Percentiles rank a stretch among this genome's conserved stretches.
phyloP scores from a whole-genome alignment of 164 flowering plant genomes.

The Vitis vinifera region DNA sequence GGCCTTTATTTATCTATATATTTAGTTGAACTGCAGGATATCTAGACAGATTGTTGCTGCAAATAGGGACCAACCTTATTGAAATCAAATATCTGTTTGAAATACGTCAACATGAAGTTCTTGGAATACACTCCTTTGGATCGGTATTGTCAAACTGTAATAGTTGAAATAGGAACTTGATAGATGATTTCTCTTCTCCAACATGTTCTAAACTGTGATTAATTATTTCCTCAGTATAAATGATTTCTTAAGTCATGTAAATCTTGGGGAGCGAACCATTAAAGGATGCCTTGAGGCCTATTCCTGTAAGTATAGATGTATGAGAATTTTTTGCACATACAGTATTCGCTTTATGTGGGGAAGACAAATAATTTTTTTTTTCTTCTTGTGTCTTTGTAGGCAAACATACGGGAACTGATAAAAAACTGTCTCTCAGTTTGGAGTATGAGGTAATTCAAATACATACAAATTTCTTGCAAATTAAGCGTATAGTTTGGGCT shows the following conservation, averaged over 20 bases:
- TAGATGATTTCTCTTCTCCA: no score
- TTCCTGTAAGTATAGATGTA: conserved; percentile 60
- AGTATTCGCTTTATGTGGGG: not conserved
- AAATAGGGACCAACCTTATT: not conserved
- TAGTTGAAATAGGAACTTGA: not conserved
- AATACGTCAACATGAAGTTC: conserved; percentile 60
- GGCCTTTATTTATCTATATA: no score
- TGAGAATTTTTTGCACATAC: no score
- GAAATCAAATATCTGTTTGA: not conserved
- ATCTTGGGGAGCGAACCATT: conserved; percentile 81
- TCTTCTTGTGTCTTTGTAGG: conserved; percentile 41
- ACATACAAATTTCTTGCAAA: no score
- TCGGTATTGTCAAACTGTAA: conserved; percentile 32
- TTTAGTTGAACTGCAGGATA: no score
- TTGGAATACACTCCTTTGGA: conserved; percentile 82
- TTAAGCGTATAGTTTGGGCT: no score
- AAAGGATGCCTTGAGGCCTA: conserved; percentile 88
- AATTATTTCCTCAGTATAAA: conserved; percentile 54
- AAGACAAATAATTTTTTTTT: not conserved
- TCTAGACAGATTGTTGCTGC: no score
- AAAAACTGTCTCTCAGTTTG: conserved; percentile 78
- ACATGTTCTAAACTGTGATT: not conserved
- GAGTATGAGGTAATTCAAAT: conserved; percentile 74
- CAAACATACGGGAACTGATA: conserved; percentile 87
- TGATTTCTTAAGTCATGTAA: conserved; percentile 63